Evolutionary conservation across 805 yeast genomes (phyloP), one percentile per base, ranked within the genome.

Genomic region (Ascoidea asiatica): DNA sequence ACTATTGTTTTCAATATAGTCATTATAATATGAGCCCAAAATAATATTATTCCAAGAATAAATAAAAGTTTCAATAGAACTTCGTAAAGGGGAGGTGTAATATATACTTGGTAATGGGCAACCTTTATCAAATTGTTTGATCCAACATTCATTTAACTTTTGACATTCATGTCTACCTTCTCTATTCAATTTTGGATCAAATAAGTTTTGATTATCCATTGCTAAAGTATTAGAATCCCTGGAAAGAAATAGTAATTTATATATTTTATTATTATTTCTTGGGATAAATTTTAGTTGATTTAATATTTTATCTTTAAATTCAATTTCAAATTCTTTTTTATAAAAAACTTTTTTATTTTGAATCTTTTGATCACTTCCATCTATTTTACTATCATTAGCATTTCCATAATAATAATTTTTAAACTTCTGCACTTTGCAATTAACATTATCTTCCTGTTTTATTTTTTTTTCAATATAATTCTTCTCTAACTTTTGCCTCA

Each of bases 111-210:
- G 33, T 23, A 23, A 23, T 23, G 33, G 33, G 33, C 33, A 23
- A 11, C 33, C 33, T 23, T 23, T 23, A 23, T 23, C 33, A 70
- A 66, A 54, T 44, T 44, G 53, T 53, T 66, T 62, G 58, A 62
- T 64, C 73, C 74, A 70, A 70, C 75, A 66, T 66, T 66, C 68
- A 67, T 65, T 69, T 64, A 60, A 43, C 53, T 51, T 53, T 63
- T 60, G 64, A 61, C 44, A 43, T n/a, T 23, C 15, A 15, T 17
- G n/a, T 20, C 22, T 11, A 19, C 20, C 43, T 23, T 5, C 15
- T 17, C n/a, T 23, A 11, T 23, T 23, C 11, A 23, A 7, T 7
- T 11, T 23, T 7, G 33, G 33, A 11, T 23, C 33, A 23, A 23
- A 11, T 23, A 23, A 23, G 33, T 23, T 23, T 23, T 23, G 11